Evolutionary conservation across 805 yeast species (phyloP).

Genomic region (Kodamaea leandrae): DNA sequence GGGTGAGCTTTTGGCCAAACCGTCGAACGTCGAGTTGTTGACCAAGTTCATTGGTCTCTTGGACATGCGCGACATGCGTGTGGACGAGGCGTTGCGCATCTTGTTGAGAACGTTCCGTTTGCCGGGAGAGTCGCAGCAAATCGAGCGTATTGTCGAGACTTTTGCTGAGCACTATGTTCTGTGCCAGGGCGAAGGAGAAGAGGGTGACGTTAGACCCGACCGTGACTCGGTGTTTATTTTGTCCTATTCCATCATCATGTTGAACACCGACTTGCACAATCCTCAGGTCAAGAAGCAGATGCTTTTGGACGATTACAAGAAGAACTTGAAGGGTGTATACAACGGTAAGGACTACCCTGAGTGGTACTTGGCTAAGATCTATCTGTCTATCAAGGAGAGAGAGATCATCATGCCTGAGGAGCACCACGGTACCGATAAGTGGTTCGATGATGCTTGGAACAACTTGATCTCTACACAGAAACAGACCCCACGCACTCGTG

Average conservation of each 20-base stretch:
- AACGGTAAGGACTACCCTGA: slow-evolving; percentile 74
- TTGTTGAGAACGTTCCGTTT: slow-evolving; percentile 80
- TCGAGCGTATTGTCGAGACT: slow-evolving; percentile 84
- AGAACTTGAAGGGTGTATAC: slow-evolving; percentile 77
- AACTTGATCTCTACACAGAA: slow-evolving; percentile 55
- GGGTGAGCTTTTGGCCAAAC: slow-evolving; percentile 84
- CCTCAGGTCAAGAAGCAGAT: slow-evolving; percentile 91
- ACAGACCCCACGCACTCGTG: slow-evolving; percentile 24
- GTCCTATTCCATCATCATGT: slow-evolving; percentile 88
- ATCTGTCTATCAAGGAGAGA: slow-evolving; percentile 71
- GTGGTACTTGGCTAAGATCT: slow-evolving; percentile 82
- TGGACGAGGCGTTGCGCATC: slow-evolving; percentile 89
- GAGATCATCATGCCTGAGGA: slow-evolving; percentile 98
- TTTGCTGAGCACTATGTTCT: slow-evolving; percentile 79
- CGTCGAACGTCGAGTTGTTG: slow-evolving; percentile 59
- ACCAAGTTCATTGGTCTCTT: slow-evolving; percentile 64
- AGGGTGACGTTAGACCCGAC: slow-evolving; percentile 62
- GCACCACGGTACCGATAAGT: slow-evolving; percentile 86
- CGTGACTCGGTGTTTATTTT: slow-evolving; percentile 85
- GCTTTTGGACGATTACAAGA: slow-evolving; percentile 79
- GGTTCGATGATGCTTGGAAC: slow-evolving; percentile 88
- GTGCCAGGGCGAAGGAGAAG: slow-evolving; percentile 42
- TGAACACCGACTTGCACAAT: slow-evolving; percentile 90
- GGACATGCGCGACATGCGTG: slow-evolving; percentile 74
- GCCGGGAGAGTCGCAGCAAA: slow-evolving; percentile 97